These are phyloP conservation scores for Intubia oerlemansii DNA, from an alignment of 2,329 filamentous ascomycete genomes.

Conservation along the genomic window DNA sequence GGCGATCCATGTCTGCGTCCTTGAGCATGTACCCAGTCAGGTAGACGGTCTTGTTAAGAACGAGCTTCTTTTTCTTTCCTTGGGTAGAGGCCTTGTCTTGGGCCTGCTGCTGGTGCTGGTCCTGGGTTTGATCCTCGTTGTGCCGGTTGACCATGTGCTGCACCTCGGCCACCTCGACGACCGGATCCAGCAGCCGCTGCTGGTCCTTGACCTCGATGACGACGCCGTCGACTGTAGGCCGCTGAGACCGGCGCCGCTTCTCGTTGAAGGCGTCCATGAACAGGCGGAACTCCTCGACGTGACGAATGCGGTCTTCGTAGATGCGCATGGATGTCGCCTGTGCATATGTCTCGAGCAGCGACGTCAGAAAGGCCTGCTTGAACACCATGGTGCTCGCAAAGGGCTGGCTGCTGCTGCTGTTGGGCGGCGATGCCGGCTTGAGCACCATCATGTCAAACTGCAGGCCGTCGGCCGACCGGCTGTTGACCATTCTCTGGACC, in stretches of 20 bases:
- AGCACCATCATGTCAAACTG: slow-evolving; percentile 76
- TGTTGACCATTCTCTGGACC: slow-evolving; percentile 58
- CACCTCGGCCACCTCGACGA: slow-evolving; percentile 61
- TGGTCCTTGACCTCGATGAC: slow-evolving; percentile 73
- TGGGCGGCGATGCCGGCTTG: slow-evolving; percentile 68
- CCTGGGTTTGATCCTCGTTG: no score
- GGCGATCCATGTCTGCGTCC: slow-evolving; percentile 45
- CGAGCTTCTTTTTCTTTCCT: no score
- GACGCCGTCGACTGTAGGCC: slow-evolving; percentile 36
- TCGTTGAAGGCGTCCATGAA: slow-evolving; percentile 66
- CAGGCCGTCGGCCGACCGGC: slow-evolving; percentile 39
- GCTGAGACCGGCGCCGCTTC: slow-evolving; percentile 3
- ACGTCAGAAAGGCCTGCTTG: slow-evolving; percentile 68
- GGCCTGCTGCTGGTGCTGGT: no score
- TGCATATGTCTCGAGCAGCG: slow-evolving; percentile 70
- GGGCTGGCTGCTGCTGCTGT: slow-evolving; percentile 53
- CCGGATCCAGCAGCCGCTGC: slow-evolving; percentile 51
- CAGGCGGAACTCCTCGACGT: slow-evolving; percentile 64
- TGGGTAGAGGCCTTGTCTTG: no score
- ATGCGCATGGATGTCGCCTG: slow-evolving; percentile 63
- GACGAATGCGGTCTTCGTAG: slow-evolving; percentile 44
- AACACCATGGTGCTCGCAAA: slow-evolving; percentile 76
- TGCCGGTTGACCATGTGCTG: slow-evolving; percentile 61
- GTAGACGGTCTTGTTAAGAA: slow-evolving; percentile 71
- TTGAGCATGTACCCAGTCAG: slow-evolving; percentile 83